phyloP scores from a whole-genome alignment of 192 early-diverging fungal species.

The Mortierella claussenii region DNA sequence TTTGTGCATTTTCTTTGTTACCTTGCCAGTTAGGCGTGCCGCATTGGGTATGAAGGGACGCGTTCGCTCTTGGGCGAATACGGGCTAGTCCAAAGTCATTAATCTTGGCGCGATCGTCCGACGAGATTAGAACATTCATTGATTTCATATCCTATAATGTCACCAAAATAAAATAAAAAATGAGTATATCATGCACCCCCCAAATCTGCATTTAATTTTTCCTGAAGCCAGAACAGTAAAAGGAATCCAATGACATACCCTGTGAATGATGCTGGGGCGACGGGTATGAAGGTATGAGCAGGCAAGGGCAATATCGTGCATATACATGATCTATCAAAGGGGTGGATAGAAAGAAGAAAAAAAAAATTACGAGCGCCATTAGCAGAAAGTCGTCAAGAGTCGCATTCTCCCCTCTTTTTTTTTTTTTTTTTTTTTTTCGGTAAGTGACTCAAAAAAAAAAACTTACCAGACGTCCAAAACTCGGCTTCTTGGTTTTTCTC shows the following conservation, averaged over 20 bases:
- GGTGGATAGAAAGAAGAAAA: neutral
- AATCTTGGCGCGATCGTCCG: constrained; percentile 77
- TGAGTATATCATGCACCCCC: no score
- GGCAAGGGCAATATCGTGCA: constrained; percentile 83
- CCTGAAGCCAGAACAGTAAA: neutral
- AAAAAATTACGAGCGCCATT: neutral
- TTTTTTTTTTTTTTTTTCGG: constrained; percentile 1
- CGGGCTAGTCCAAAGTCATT: constrained; percentile 86
- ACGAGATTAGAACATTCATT: constrained; percentile 77
- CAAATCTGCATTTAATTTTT: no score
- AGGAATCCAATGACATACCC: constrained; percentile 52
- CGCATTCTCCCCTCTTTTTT: neutral
- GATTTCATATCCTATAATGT: constrained; percentile 74
- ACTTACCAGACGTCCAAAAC: constrained; percentile 70
- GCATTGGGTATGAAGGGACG: constrained; percentile 79
- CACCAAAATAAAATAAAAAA: no score
- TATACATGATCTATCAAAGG: constrained; percentile 69
- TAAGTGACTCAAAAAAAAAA: neutral
- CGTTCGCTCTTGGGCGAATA: constrained; percentile 76
- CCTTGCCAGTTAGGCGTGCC: constrained; percentile 85
- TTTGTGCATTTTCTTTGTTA: constrained; percentile 2
- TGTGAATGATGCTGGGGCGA: constrained; percentile 78
- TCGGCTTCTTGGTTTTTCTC: constrained; percentile 68
- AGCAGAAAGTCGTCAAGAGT: neutral
- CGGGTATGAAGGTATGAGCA: constrained; percentile 78